These are phyloP conservation scores for Paecilomyces sp. DNA, from an alignment of 2,329 filamentous ascomycete genomes.

Conservation along the genomic window DNA sequence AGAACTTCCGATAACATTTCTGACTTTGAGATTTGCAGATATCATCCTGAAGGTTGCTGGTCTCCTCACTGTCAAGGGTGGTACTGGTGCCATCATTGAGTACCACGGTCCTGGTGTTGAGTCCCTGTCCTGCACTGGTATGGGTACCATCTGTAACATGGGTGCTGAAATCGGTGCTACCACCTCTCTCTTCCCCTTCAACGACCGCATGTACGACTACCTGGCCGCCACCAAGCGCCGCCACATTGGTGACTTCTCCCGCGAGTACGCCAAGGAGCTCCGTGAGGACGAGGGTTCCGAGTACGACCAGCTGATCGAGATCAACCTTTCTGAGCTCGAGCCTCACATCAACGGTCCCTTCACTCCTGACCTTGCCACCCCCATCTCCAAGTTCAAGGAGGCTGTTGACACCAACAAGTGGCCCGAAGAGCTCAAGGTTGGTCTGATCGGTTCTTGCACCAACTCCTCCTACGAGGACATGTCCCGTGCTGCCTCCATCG, in stretches of 20 bases:
- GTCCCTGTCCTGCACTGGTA: slow-evolving; percentile 71
- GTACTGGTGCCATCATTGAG: slow-evolving; percentile 72
- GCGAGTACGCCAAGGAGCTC: slow-evolving; percentile 76
- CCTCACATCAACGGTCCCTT: slow-evolving; percentile 98
- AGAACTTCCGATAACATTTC: not conserved
- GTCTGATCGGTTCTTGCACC: slow-evolving; percentile 96
- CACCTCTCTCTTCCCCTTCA: slow-evolving; percentile 95
- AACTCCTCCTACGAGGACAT: slow-evolving; percentile 89
- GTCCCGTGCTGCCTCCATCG: slow-evolving; percentile 86
- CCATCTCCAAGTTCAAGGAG: slow-evolving; percentile 95
- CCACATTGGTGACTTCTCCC: slow-evolving; percentile 84
- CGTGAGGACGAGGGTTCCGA: slow-evolving; percentile 81
- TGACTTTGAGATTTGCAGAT: slow-evolving; percentile 45
- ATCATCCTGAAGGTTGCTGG: slow-evolving; percentile 97
- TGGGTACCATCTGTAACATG: slow-evolving; percentile 74
- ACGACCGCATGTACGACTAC: slow-evolving; percentile 97
- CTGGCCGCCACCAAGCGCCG: slow-evolving; percentile 82
- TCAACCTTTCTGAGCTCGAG: slow-evolving; percentile 91
- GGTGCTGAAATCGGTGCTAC: slow-evolving; percentile 63
- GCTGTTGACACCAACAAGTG: slow-evolving; percentile 91
- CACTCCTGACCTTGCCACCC: slow-evolving; percentile 95
- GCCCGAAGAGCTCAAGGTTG: slow-evolving; percentile 94
- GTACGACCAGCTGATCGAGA: slow-evolving; percentile 93
- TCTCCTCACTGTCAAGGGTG: slow-evolving; percentile 95
- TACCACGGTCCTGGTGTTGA: slow-evolving; percentile 63